Base-by-base conservation (phyloP, 2,329 filamentous ascomycete genomes). In the Monosporascus sp. region DNA sequence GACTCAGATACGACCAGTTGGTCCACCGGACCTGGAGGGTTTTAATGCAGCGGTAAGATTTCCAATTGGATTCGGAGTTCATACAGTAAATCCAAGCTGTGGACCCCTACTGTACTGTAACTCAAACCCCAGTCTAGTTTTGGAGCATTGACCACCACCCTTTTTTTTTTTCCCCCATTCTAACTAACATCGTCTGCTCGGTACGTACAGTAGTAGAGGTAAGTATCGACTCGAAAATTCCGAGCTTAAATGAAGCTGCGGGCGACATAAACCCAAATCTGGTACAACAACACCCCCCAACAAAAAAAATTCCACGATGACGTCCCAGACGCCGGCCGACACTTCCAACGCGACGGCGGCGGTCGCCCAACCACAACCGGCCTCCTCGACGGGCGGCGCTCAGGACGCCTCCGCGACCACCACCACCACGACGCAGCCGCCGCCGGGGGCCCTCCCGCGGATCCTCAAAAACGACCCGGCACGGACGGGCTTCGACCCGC, bases 401-500 rank as follows among this genome's bases (percentile, higher is more conserved):
- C 31, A 34, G 31, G 18, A 51, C 48, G n/a, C n/a, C n/a, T n/a
- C n/a, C n/a, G n/a, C n/a, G n/a, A 46, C 59, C 0, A 6, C 58
- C 14, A n/a, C 58, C 47, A 46, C 59, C 0, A 6, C 58, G 15
- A n/a, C 58, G 20, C 3, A 51, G n/a, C 22, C 52, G 27, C 15
- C 46, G 9, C 8, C 54, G 18, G 36, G 44, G 51, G 51, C 50
- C 38, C 53, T 63, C 52, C 67, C 62, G 54, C 62, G 55, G 66
- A 75, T 65, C 70, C 38, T 81, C 60, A 61, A 73, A 59, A 85
- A 85, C 69, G 80, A 85, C 69, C 82, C 83, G 42, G 68, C 74
- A 54, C 75, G 79, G 57, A 85, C 83, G 22, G 82, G 82, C 59
- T 86, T 85, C 75, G 80, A 85, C 70, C 82, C 83, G 49, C 63